Evolutionary conservation across 768 basidiomycete genomes (phyloP).

Genomic region (Calocera viscosa): DNA sequence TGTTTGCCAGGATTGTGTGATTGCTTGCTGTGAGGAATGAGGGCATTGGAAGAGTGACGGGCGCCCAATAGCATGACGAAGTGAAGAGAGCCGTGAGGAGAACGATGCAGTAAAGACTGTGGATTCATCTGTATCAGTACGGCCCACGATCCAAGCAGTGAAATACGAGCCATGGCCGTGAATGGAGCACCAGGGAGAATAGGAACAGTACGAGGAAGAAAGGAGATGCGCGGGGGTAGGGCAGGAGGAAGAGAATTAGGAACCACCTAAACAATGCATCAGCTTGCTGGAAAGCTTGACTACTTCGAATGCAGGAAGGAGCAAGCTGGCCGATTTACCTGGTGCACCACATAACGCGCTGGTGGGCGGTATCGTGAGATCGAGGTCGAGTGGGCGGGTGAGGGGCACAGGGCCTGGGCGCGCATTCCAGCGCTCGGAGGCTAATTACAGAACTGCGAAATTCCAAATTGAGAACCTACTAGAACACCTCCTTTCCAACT

Average conservation of each 20-base stretch:
- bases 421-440: neutral
- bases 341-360: slow-evolving; percentile 15
- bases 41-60: slow-evolving; percentile 42
- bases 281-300: too few species aligned
- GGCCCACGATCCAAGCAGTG: neutral
- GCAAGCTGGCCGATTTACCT: slow-evolving; percentile 11
- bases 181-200: slow-evolving; percentile 64
- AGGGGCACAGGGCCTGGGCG: neutral
- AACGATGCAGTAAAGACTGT: slow-evolving; percentile 76
- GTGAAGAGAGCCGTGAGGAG: slow-evolving; percentile 71
- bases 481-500: neutral
- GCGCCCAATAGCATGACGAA: slow-evolving; percentile 84
- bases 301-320: too few species aligned
- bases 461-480: neutral
- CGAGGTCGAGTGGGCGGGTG: too few species aligned
- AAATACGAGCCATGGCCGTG: slow-evolving; percentile 61
- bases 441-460: neutral
- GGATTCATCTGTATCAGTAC: neutral
- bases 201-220: slow-evolving; percentile 69
- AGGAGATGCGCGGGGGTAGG: slow-evolving; percentile 61
- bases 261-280: slow-evolving; percentile 12
- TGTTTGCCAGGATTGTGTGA: neutral
- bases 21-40: slow-evolving; percentile 12
- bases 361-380: neutral
- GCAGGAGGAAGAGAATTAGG: slow-evolving; percentile 17